phyloP scores from a whole-genome alignment of 2,329 filamentous ascomycete species.

The Colletotrichum tabaci region DNA sequence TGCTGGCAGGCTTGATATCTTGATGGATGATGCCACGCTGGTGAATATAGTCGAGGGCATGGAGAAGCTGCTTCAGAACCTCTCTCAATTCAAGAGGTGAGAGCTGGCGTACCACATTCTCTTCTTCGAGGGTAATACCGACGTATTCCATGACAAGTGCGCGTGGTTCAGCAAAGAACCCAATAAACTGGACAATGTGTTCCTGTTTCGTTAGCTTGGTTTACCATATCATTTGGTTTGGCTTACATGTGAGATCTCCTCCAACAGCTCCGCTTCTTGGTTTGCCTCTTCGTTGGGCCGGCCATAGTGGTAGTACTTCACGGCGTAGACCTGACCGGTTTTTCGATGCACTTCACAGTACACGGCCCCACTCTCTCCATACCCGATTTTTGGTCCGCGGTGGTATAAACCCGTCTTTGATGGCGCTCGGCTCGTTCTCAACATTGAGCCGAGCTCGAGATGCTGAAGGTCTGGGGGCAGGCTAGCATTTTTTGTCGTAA shows the following conservation, averaged over 20 bases:
- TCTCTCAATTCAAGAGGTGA: neutral
- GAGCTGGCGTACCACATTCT: neutral
- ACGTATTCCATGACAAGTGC: neutral
- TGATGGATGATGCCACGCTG: neutral
- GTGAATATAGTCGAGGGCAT: neutral
- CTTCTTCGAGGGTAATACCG: neutral
- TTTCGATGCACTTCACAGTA: neutral
- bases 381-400: neutral
- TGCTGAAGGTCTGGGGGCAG: neutral
- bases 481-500: neutral
- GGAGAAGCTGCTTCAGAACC: neutral
- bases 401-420: neutral
- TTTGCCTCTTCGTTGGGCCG: neutral
- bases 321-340: neutral
- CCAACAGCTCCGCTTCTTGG: neutral
- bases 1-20: neutral
- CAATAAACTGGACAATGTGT: neutral
- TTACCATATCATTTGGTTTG: neutral
- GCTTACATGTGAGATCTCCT: neutral
- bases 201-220: neutral
- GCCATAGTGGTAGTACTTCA: neutral
- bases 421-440: neutral
- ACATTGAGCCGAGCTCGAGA: neutral
- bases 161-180: neutral
- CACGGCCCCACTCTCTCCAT: neutral